Evolutionary conservation across 192 early-diverging fungal species (phyloP).

Genomic region (Jimgerdemannia flammicorona): DNA sequence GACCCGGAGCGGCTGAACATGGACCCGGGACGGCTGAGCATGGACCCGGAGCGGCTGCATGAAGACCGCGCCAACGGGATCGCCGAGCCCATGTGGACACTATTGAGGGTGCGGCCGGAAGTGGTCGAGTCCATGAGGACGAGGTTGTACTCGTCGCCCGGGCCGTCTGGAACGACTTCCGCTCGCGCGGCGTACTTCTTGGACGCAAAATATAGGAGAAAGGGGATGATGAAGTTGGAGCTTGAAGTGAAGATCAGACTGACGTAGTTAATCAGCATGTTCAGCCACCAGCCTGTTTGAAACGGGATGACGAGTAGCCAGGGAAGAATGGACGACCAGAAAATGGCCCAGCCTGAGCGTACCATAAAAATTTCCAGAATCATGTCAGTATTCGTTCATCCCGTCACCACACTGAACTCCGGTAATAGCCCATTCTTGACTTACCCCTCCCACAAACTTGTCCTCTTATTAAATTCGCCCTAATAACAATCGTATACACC

Average conservation of each 20-base stretch:
- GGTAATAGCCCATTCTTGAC: neutral
- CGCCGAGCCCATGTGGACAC: slow-evolving; percentile 1
- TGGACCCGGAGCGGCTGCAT: slow-evolving; percentile 6
- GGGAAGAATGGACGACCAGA: slow-evolving; percentile 54
- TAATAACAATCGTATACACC: slow-evolving; percentile 66
- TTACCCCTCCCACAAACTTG: slow-evolving; percentile 39
- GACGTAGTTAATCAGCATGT: slow-evolving; percentile 56
- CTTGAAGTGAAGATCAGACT: slow-evolving; percentile 59
- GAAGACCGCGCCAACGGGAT: neutral
- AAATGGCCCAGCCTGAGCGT: slow-evolving; percentile 39
- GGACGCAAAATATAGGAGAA: slow-evolving; percentile 62
- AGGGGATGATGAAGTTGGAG: slow-evolving; percentile 67
- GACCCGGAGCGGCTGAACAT: neutral
- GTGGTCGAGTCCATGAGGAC: neutral
- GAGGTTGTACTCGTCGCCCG: slow-evolving; percentile 4
- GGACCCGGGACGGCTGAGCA: slow-evolving; percentile 11
- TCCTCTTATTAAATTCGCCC: slow-evolving; percentile 49
- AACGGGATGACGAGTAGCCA: slow-evolving; percentile 63
- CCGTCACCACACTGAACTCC: neutral
- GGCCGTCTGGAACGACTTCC: slow-evolving; percentile 6
- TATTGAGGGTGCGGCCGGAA: slow-evolving; percentile 3
- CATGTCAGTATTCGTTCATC: neutral
- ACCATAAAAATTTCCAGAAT: neutral
- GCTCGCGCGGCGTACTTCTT: slow-evolving; percentile 26
- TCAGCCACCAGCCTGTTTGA: slow-evolving; percentile 59